Percentiles rank a stretch among this genome's conserved stretches.
Evolutionary conservation across 1,139 yeast genomes (phyloP).

Genomic region (Zygosaccharomyces pseudobailii): DNA sequence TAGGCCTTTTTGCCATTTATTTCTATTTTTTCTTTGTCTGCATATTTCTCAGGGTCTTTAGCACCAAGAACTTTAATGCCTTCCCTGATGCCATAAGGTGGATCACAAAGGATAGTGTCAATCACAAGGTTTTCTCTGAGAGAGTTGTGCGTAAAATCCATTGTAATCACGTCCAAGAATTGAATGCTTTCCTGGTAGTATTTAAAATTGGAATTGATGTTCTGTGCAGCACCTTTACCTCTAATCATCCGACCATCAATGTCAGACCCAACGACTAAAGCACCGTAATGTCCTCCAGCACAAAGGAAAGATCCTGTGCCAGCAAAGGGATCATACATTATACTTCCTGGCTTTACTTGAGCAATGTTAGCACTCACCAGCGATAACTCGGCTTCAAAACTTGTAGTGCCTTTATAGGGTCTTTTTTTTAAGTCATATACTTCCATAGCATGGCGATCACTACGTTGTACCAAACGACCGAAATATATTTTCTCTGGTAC

Average conservation of each 20-base stretch:
- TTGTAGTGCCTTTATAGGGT: constrained; percentile 89
- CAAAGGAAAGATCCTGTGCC: constrained; percentile 95
- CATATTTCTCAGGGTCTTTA: constrained; percentile 50
- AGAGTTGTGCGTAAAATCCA: constrained; percentile 94
- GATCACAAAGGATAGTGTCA: constrained; percentile 89
- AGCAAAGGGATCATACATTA: constrained; percentile 90
- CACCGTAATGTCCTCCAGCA: constrained; percentile 85
- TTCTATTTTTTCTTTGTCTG: constrained; percentile 62
- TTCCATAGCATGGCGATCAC: constrained; percentile 69
- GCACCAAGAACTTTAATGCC: constrained; percentile 93
- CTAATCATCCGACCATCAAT: constrained; percentile 80
- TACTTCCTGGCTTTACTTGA: constrained; percentile 57
- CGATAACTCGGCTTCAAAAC: constrained; percentile 87
- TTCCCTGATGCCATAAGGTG: constrained; percentile 97
- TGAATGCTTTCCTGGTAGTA: constrained; percentile 59
- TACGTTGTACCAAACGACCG: constrained; percentile 64
- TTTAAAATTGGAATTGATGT: constrained; percentile 62
- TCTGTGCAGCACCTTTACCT: constrained; percentile 53
- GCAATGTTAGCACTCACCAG: constrained; percentile 83
- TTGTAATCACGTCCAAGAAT: constrained; percentile 72
- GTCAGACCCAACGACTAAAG: constrained; percentile 79
- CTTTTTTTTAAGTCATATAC: constrained; percentile 76
- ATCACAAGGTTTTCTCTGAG: constrained; percentile 57
- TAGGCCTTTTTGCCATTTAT: constrained; percentile 78
- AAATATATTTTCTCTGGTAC: constrained; percentile 61